Evolutionary conservation across 1,139 yeast species (phyloP), one percentile per base, ranked within the genome.

Genomic region (Candida buenavistaensis): DNA sequence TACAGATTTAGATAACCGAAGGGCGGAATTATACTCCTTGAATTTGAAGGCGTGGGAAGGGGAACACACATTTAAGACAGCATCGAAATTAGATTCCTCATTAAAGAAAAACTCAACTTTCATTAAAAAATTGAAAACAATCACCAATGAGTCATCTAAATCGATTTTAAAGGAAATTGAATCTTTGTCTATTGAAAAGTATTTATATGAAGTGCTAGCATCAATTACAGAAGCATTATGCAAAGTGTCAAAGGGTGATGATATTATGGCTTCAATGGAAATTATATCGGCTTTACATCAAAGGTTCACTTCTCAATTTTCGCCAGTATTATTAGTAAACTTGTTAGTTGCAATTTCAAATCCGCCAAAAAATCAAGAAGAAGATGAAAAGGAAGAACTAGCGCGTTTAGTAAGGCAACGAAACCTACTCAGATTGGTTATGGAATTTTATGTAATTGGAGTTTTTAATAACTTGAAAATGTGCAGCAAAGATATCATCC

Each of bases 21-120:
- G 51, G 25, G 36, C 26, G 36, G 48, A 67, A 40, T 59, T 79
- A 24, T 46, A 48, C 30, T 65, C 62, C 13, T 52, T 69, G 33
- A 82, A 82, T 52, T 35, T 50, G 3, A 47, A 55, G 33, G 80
- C 82, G 3, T 80, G 88, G 87, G 56, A 59, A 19, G 84, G 79
- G 2, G 72, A 63, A 22, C 48, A 40, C 6, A 56, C 52, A n/a
- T 43, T 46, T 13, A 28, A 35, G 9, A 38, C 61, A 1, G 52
- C 67, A 1, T 43, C 54, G 11, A 69, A 73, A 30, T 63, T 82
- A 11, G 97, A 90, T 52, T 68, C 95, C 0, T 82, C 92, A 34
- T 64, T 90, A 42, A 90, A 89, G 66, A 86, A 83, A 54, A 88
- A 90, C 54, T 82, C 89, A 4, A 84, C 89, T 0, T 86, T 88